Evolutionary conservation across 2,329 filamentous ascomycete species (phyloP), one percentile per base, ranked within the genome.

Genomic region (Pyrenophora graminea): DNA sequence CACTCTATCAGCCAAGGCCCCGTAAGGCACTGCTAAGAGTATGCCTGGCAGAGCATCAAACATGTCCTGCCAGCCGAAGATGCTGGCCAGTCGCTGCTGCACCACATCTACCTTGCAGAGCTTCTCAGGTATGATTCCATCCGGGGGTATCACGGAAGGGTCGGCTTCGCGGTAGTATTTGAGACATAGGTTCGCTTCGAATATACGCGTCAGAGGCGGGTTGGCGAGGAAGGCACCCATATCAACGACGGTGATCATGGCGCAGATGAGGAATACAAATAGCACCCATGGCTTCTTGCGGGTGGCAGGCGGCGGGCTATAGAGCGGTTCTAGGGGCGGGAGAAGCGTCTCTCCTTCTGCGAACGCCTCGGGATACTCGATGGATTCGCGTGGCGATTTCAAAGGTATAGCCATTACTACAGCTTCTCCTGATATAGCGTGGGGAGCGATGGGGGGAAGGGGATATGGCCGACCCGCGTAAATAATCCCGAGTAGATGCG

Each of bases 61-160:
- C 46, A 78, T 77, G 53, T 78, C 77, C 62, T 76, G 73, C 67
- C 78, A 79, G 2, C 77, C 79, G 56, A 80, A 79, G 10, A 82
- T 76, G 45, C 76, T 76, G 1, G 79, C 79, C 58, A 81, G 56
- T 61, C 78, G 74, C 39, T 77, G 71, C 58, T 81, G 79, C 17
- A 82, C 72, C 36, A 70, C 70, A 27, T 76, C 72, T n/a, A 76
- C 64, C 66, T 82, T 82, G 63, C 79, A 82, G 55, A 77, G 58
- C n/a, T 71, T 67, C 68, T 82, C 79, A 1, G 73, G 66, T 13
- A 82, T 74, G 19, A 71, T 67, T 10, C 77, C 76, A 52, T 75
- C 67, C 7, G 60, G 51, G 1, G 64, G 68, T 55, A 81, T 77
- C 51, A 75, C 68, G n/a, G 68, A 72, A 15, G 76, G 71, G 48